These are phyloP conservation scores for Cairneyella variabilis DNA, from an alignment of 495 filamentous ascomycete species.

Conservation along the genomic window DNA sequence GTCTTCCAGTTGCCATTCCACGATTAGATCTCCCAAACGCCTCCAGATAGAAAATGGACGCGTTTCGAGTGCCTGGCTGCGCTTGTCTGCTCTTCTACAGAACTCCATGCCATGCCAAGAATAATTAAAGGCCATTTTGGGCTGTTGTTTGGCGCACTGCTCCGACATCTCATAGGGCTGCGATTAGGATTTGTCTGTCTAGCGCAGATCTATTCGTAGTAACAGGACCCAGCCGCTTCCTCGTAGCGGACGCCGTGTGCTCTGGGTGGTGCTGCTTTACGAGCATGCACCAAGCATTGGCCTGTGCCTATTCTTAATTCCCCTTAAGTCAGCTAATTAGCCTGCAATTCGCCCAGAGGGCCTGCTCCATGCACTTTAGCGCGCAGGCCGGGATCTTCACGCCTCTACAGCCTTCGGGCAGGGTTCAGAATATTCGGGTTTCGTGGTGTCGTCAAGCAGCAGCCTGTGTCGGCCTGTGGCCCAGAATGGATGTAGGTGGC, in stretches of 20 bases:
- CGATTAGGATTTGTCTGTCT: background rate
- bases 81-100: no score
- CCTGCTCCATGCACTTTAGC: slow-evolving; percentile 11
- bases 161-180: slow-evolving; percentile 16
- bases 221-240: slow-evolving; percentile 9
- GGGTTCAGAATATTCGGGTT: background rate
- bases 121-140: no score
- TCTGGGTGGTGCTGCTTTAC: background rate
- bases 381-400: background rate
- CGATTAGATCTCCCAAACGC: background rate
- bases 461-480: no score
- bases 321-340: slow-evolving; percentile 11
- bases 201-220: slow-evolving; percentile 23
- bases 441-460: no score
- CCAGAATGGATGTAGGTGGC: slow-evolving; percentile 4
- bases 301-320: background rate
- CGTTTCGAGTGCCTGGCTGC: no score
- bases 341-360: slow-evolving; percentile 3
- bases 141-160: no score
- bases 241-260: slow-evolving; percentile 2
- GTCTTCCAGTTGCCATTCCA: no score
- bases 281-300: background rate
- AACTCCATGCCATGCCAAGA: background rate
- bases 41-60: no score
- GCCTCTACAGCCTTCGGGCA: background rate